phyloP scores from a whole-genome alignment of 108 stramenopile genomes.

The Skeletonema costatum region DNA sequence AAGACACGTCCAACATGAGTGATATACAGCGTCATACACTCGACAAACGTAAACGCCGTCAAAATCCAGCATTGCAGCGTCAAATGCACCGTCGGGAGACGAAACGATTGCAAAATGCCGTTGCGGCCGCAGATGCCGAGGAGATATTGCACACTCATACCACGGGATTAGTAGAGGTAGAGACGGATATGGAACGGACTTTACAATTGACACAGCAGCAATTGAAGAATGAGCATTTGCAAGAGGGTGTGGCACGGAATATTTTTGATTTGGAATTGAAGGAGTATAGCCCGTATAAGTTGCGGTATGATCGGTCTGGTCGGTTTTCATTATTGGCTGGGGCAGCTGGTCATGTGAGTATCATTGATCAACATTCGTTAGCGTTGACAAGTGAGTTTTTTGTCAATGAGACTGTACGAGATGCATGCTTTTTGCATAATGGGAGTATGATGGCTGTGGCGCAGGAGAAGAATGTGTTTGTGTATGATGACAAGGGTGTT shows the following conservation, averaged over 20 bases:
- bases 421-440: conserved; percentile 95
- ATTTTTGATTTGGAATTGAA: conserved; percentile 78
- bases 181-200: conserved; percentile 83
- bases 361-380: conserved; percentile 79
- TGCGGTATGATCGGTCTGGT: conserved; percentile 85
- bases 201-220: conserved; percentile 60
- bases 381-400: conserved; percentile 73
- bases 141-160: conserved; percentile 68
- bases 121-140: conserved; percentile 76
- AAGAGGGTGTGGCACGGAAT: conserved; percentile 66
- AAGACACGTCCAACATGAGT: conserved; percentile 3
- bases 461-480: conserved; percentile 93
- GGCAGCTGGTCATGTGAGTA: conserved; percentile 63
- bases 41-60: neutral
- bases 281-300: conserved; percentile 62
- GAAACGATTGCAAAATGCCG: conserved; percentile 74
- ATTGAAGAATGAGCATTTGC: conserved; percentile 59
- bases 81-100: conserved; percentile 29
- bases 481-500: conserved; percentile 94
- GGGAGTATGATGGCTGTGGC: conserved; percentile 93
- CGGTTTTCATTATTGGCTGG: conserved; percentile 59
- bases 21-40: conserved; percentile 6
- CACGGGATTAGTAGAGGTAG: conserved; percentile 72
- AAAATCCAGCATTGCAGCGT: conserved; percentile 27
- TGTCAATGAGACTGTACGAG: conserved; percentile 80